Percentiles rank a stretch among this genome's conserved stretches.
Conservation (phyloP, 1,284 basidiomycete species). For the Takashimella tepidaria region DNA sequence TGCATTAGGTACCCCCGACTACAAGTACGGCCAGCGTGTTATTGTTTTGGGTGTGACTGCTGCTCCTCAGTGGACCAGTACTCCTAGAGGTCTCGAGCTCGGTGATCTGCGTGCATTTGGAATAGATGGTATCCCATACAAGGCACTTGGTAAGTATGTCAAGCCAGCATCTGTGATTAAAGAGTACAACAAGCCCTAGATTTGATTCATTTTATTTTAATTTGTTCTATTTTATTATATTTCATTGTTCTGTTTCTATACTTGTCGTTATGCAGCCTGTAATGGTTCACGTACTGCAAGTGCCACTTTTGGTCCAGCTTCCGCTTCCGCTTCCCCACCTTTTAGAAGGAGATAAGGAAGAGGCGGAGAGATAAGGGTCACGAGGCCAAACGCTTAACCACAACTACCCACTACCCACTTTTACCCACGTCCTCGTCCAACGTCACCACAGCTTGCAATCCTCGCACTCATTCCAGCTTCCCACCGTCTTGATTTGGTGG, state of each 20-base stretch:
- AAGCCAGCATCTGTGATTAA: slow-evolving; percentile 44
- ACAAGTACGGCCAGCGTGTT: slow-evolving; percentile 57
- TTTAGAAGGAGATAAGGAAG: no score
- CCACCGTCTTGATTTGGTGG: no score
- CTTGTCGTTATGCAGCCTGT: no score
- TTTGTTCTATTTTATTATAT: no score
- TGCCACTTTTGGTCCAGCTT: neutral
- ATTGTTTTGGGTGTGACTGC: slow-evolving; percentile 57
- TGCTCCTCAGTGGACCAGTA: slow-evolving; percentile 56
- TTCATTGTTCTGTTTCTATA: no score
- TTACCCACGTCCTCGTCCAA: no score
- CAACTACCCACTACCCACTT: no score
- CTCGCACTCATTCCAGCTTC: no score
- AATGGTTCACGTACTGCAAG: neutral
- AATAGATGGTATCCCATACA: slow-evolving; percentile 31
- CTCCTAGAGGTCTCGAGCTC: slow-evolving; percentile 51
- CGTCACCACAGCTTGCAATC: no score
- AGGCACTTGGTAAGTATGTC: slow-evolving; percentile 37
- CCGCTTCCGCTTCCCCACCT: neutral
- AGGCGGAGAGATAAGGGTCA: no score
- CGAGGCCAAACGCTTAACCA: no score
- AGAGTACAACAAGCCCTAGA: slow-evolving; percentile 22
- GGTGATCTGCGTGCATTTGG: slow-evolving; percentile 31
- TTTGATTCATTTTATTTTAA: no score
- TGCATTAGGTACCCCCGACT: slow-evolving; percentile 54